A percentile compares a stretch with the other conserved stretches of the same genome.
phyloP scores from a whole-genome alignment of 352 stramenopile genomes.

The Discostella stelligera region DNA sequence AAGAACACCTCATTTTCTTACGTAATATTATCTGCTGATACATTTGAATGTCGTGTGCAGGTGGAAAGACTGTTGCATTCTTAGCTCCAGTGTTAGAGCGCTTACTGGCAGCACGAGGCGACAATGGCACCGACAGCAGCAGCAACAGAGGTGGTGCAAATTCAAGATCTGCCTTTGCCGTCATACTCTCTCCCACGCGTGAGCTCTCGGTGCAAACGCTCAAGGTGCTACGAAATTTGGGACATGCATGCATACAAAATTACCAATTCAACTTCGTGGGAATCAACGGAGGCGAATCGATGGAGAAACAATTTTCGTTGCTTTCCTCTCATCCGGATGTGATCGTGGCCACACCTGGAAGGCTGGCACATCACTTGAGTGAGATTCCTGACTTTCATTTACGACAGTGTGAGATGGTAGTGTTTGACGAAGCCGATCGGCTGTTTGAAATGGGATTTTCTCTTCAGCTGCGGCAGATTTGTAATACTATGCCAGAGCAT shows the following conservation, averaged over 20 bases:
- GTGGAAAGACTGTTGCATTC: constrained; percentile 97
- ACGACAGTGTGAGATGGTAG: constrained; percentile 84
- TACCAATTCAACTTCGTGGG: constrained; percentile 66
- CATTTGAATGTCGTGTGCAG: constrained; percentile 40
- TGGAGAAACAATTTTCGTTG: constrained; percentile 97
- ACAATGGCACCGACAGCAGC: constrained; percentile 8
- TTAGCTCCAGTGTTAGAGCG: constrained; percentile 97
- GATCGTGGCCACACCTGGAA: constrained; percentile 96
- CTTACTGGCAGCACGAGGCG: constrained; percentile 83
- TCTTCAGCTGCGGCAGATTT: constrained; percentile 93
- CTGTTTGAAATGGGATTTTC: constrained; percentile 99
- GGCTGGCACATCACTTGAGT: constrained; percentile 90
- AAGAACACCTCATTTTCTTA: neutral
- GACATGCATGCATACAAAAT: constrained; percentile 42
- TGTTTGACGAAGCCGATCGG: constrained; percentile 99
- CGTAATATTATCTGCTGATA: constrained; percentile 3
- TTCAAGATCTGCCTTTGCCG: constrained; percentile 52
- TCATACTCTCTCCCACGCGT: constrained; percentile 85
- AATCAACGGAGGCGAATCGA: constrained; percentile 95
- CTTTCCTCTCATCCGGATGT: constrained; percentile 89
- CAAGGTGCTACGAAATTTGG: constrained; percentile 69
- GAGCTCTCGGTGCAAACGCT: constrained; percentile 80
- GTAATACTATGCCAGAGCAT: constrained; percentile 88
- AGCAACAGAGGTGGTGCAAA: constrained; percentile 5
- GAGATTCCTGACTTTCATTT: constrained; percentile 84